Evolutionary conservation across 768 basidiomycete species (phyloP), one percentile per base, ranked within the genome.

Genomic region (Trametes cingulata): DNA sequence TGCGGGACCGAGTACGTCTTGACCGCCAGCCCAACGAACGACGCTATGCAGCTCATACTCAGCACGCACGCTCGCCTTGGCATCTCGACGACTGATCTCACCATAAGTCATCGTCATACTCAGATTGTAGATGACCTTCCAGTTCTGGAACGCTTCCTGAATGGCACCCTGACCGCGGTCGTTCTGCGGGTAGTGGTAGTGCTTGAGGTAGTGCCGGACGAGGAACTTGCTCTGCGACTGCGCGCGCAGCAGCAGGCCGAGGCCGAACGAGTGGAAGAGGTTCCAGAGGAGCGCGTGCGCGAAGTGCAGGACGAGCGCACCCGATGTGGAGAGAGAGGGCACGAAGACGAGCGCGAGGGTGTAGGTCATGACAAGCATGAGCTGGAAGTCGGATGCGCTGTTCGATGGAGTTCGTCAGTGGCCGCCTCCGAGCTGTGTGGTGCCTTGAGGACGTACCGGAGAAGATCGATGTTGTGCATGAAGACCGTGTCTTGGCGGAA

Each of bases 71-170:
- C 19, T 15, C 6, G 42, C 29, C 22, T 27, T 24, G 4, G 1
- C 36, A 15, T 27, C 35, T 36, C 33, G 9, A 19, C 6, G 17
- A 33, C 8, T 40, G 0, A 7, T 33, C 80, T 19, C 59, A 95
- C 95, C 87, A 72, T 95, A 98, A 4, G 90, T 95, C 95, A 98
- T 97, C 72, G 87, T 88, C 80, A 95, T 79, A 72, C 90, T 94
- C 73, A 94, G 72, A 72, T 98, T 98, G 72, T 95, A 98, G 25
- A 93, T 80, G 5, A 80, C 80, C 74, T 98, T 98, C 95, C 95
- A 99, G 72, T 97, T 98, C 25, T 83, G 80, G 67, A 98, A 99
- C 0, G 96, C 93, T 70, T 99, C 97, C 39, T 86, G 80, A n/a
- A 95, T 84, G 0, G 96, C 95, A 46, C 86, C 85, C 58, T 85